Conservation (phyloP, 352 stramenopile species). For the Phytophthora cactorum region DNA sequence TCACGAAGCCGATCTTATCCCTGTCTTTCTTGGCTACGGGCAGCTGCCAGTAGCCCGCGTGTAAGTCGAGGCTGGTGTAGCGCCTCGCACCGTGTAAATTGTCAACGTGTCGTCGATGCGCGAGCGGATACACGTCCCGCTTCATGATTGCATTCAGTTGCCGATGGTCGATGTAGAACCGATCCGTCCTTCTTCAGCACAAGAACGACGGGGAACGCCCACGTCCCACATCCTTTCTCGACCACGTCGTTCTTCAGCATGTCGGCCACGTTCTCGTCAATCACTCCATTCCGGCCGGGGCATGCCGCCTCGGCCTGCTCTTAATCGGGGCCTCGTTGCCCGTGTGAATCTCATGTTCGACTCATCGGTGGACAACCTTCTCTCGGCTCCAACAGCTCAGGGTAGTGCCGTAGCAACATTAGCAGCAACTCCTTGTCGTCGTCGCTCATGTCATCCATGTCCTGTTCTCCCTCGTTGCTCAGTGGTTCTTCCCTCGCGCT, state of each 20-base stretch:
- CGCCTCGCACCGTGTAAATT: background rate
- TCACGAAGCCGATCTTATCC: background rate
- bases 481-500: background rate
- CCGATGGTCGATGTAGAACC: background rate
- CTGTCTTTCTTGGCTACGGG: background rate
- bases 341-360: background rate
- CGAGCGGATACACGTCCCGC: background rate
- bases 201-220: too few species aligned
- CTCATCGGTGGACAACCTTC: background rate
- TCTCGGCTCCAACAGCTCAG: background rate
- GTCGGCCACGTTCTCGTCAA: too few species aligned
- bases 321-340: background rate
- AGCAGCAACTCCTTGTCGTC: background rate
- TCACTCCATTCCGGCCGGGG: too few species aligned
- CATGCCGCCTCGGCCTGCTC: background rate
- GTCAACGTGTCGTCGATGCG: background rate
- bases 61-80: background rate
- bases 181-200: too few species aligned
- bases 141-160: background rate
- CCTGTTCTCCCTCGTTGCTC: background rate
- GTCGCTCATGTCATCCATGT: background rate
- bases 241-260: too few species aligned
- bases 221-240: too few species aligned
- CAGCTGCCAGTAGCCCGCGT: background rate
- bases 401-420: background rate